These are phyloP conservation scores for Agroathelia rolfsii DNA, from an alignment of 1,284 basidiomycete genomes.

Conservation along the genomic window DNA sequence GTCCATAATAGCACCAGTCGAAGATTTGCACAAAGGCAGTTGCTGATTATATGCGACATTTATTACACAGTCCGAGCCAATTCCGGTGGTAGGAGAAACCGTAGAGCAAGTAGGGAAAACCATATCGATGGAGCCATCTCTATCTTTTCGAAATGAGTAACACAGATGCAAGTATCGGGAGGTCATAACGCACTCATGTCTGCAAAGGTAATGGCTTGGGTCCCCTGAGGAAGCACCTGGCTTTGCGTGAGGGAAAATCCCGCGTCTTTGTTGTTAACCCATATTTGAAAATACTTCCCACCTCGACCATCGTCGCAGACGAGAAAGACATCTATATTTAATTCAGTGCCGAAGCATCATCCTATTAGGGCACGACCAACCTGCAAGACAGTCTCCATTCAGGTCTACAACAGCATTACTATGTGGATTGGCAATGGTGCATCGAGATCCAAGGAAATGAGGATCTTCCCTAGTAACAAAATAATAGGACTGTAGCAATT, in stretches of 20 bases:
- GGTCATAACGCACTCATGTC: constrained; percentile 64
- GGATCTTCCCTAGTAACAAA: constrained; percentile 37
- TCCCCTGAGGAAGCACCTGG: constrained; percentile 67
- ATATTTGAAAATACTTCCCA: constrained; percentile 75
- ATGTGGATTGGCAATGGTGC: constrained; percentile 78
- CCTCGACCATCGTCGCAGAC: constrained; percentile 63
- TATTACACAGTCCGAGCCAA: constrained; percentile 71
- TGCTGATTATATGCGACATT: constrained; percentile 95
- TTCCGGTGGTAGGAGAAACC: constrained; percentile 55
- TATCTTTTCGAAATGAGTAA: constrained; percentile 53
- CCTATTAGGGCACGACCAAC: constrained; percentile 27
- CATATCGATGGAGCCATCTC: constrained; percentile 95
- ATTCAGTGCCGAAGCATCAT: constrained; percentile 7
- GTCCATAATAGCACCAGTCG: constrained; percentile 34
- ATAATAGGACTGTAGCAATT: constrained; percentile 3
- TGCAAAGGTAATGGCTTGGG: constrained; percentile 79
- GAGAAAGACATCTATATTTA: constrained; percentile 71
- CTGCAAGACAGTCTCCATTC: constrained; percentile 92
- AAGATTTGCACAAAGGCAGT: constrained; percentile 65
- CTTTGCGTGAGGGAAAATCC: constrained; percentile 67
- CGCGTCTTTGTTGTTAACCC: constrained; percentile 74
- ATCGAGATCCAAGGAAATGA: constrained; percentile 53
- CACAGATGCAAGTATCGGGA: constrained; percentile 1
- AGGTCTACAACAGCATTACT: constrained; percentile 94
- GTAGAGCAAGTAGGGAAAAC: constrained; percentile 80